Percentiles rank a stretch among this genome's conserved stretches.
These are phyloP conservation scores for Dactylellina sp. DNA, from an alignment of 2,329 filamentous ascomycete genomes.

Conservation along the genomic window DNA sequence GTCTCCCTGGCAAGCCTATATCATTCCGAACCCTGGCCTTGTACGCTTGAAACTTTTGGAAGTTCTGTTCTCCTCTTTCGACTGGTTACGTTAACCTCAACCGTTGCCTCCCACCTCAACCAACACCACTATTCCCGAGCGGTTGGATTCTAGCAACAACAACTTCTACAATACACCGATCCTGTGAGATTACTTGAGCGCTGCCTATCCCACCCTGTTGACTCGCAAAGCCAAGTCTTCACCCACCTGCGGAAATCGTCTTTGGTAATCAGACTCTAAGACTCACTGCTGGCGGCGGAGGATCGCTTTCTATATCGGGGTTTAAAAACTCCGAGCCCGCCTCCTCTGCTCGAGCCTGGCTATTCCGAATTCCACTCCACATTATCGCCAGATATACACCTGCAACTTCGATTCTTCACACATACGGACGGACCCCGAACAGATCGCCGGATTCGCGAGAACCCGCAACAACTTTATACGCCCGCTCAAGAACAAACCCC, in stretches of 20 bases:
- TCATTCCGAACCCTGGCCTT: conserved; percentile 42
- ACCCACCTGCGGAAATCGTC: conserved; percentile 27
- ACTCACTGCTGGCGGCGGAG: conserved; percentile 21
- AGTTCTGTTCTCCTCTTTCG: conserved; percentile 52
- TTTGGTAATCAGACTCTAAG: conserved; percentile 44
- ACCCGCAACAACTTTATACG: conserved; percentile 24
- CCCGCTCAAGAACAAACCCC: conserved; percentile 22
- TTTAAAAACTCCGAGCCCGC: conserved; percentile 28
- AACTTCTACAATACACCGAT: conserved; percentile 33
- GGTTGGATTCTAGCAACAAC: conserved; percentile 32
- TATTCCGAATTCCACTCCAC: conserved; percentile 10
- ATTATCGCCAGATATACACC: background rate
- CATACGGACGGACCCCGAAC: conserved; percentile 17
- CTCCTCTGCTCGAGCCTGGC: conserved; percentile 10
- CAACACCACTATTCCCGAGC: conserved; percentile 54
- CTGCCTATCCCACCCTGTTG: conserved; percentile 45
- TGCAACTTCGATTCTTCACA: conserved; percentile 11
- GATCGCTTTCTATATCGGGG: conserved; percentile 41
- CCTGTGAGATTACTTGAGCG: conserved; percentile 46
- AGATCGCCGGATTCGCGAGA: conserved; percentile 31
- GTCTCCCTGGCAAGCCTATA: conserved; percentile 42
- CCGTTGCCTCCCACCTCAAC: conserved; percentile 55
- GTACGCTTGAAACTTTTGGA: conserved; percentile 43
- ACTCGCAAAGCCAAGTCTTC: conserved; percentile 38
- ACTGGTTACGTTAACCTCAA: conserved; percentile 52